These are phyloP conservation scores for Ricinus communis DNA, from an alignment of 345 rosid genomes.

Conservation along the genomic window DNA sequence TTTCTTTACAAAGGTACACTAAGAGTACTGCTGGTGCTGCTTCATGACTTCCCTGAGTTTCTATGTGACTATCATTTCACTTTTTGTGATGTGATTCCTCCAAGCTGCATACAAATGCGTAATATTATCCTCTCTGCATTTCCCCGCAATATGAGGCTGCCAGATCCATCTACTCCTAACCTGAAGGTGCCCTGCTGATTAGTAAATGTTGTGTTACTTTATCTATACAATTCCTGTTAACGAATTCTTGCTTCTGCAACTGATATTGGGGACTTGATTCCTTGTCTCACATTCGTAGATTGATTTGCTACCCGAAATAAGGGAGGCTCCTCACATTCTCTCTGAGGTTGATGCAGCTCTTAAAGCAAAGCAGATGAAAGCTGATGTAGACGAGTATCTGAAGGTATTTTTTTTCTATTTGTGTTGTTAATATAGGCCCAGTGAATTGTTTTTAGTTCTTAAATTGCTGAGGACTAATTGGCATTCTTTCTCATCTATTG, in stretches of 20 bases:
- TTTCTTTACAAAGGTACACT: slow-evolving; percentile 88
- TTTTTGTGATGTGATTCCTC: slow-evolving; percentile 97
- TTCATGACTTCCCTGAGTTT: slow-evolving; percentile 98
- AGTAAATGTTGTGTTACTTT: background rate
- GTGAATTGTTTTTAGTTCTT: background rate
- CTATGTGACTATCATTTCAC: slow-evolving; percentile 96
- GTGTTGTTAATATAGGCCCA: background rate
- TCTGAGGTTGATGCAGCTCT: slow-evolving; percentile 93
- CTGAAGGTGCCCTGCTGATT: slow-evolving; percentile 45
- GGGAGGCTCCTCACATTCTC: slow-evolving; percentile 73
- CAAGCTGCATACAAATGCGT: slow-evolving; percentile 98
- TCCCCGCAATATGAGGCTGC: slow-evolving; percentile 95
- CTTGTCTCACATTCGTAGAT: slow-evolving; percentile 48
- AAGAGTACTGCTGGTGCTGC: slow-evolving; percentile 88
- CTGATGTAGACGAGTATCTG: slow-evolving; percentile 90
- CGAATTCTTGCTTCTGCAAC: slow-evolving; percentile 1
- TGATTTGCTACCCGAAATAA: slow-evolving; percentile 91
- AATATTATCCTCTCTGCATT: slow-evolving; percentile 93
- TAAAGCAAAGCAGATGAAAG: slow-evolving; percentile 75
- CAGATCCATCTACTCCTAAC: slow-evolving; percentile 97
- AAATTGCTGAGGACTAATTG: background rate
- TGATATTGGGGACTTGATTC: background rate
- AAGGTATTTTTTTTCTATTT: slow-evolving; percentile 44
- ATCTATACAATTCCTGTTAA: background rate
- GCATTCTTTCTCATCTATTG: background rate